phyloP scores from a whole-genome alignment of 495 filamentous ascomycete species.

The Cairneyella variabilis region DNA sequence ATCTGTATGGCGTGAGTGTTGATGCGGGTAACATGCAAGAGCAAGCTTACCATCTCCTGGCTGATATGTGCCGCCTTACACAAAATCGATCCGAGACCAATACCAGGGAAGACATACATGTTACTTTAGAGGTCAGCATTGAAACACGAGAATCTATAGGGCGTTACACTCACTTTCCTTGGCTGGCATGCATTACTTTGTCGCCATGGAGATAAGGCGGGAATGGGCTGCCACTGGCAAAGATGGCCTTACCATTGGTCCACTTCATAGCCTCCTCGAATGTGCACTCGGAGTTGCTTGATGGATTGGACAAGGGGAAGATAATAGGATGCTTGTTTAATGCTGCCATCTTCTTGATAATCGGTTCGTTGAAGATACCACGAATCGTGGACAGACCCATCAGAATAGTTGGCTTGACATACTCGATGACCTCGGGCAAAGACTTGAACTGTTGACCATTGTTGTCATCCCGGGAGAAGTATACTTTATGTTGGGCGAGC shows the following conservation, averaged over 20 bases:
- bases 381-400: constrained; percentile 79
- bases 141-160: neutral
- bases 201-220: constrained; percentile 53
- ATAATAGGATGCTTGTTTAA: constrained; percentile 70
- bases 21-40: neutral
- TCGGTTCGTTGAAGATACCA: constrained; percentile 66
- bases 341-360: constrained; percentile 67
- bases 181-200: constrained; percentile 60
- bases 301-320: constrained; percentile 79
- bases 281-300: constrained; percentile 74
- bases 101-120: constrained; percentile 84
- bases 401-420: constrained; percentile 73
- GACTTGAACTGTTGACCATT: constrained; percentile 64
- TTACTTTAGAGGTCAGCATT: constrained; percentile 45
- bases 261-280: constrained; percentile 67
- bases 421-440: constrained; percentile 66
- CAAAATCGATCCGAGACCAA: constrained; percentile 73
- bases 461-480: constrained; percentile 76
- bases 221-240: constrained; percentile 77
- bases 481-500: constrained; percentile 75
- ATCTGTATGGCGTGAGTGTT: constrained; percentile 28
- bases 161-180: constrained; percentile 45
- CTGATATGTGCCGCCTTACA: constrained; percentile 68
- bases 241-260: constrained; percentile 67
- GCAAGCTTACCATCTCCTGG: constrained; percentile 59